phyloP scores from a whole-genome alignment of 345 rosid species.

The Linum tenue region DNA sequence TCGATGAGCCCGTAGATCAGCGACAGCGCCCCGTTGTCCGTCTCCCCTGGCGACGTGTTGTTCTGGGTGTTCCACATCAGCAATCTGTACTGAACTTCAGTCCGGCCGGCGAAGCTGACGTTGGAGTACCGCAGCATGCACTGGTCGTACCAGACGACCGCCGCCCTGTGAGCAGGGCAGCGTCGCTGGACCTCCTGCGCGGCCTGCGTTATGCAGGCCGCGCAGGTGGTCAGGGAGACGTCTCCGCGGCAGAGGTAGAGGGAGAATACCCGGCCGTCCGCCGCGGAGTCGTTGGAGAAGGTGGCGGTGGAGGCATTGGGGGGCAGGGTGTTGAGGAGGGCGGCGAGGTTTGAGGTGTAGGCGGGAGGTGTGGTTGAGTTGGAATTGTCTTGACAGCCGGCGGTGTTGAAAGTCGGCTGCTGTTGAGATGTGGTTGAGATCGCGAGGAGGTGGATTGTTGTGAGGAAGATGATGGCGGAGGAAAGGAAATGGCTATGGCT shows the following conservation, averaged over 20 bases:
- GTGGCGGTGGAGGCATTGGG: neutral
- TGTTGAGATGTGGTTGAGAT: neutral
- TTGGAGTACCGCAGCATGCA: conserved; percentile 32
- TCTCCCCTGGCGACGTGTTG: conserved; percentile 4
- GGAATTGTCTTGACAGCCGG: neutral
- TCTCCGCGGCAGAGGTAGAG: conserved; percentile 27
- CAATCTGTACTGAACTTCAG: neutral
- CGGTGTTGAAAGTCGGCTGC: neutral
- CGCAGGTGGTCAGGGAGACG: neutral
- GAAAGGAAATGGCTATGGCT: neutral
- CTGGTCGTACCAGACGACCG: conserved; percentile 28
- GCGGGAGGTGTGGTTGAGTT: neutral
- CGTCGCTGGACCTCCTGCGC: neutral
- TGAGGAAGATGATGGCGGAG: neutral
- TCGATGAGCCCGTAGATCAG: conserved; percentile 8
- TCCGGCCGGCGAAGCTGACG: too few species aligned
- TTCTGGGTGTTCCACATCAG: conserved; percentile 10
- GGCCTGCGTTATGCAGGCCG: conserved; percentile 14
- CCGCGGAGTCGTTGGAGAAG: conserved; percentile 14
- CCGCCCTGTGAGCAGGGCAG: conserved; percentile 5
- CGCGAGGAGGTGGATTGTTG: neutral
- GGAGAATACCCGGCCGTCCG: conserved; percentile 9
- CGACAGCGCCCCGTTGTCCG: neutral
- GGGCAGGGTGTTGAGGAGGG: conserved; percentile 16
- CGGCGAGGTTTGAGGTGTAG: conserved; percentile 7